A percentile compares a stretch with the other conserved stretches of the same genome.
Conservation (phyloP, 768 basidiomycete genomes). For the Tephrocybe sp. region DNA sequence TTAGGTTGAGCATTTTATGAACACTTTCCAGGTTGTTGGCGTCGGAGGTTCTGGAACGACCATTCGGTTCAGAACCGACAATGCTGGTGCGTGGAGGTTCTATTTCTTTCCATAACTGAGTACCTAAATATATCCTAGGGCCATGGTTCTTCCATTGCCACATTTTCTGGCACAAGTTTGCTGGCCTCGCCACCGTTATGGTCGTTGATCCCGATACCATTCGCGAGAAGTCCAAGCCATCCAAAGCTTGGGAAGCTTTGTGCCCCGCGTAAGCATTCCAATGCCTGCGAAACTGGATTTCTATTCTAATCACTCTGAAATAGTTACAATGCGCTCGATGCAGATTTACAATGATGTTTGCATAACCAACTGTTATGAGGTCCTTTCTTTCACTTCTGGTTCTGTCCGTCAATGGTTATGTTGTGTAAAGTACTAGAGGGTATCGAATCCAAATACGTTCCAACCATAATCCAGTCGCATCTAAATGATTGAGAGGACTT, state of each 20-base stretch:
- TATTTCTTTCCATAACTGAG: not conserved
- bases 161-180: conserved; percentile 38
- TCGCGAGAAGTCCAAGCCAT: conserved; percentile 14
- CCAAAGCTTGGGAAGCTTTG: conserved; percentile 19
- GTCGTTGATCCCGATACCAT: conserved; percentile 25
- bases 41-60: conserved; percentile 23
- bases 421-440: too few species aligned
- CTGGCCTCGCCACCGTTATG: conserved; percentile 40
- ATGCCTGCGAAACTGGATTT: not conserved
- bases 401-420: too few species aligned
- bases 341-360: not conserved
- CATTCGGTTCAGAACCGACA: conserved; percentile 24
- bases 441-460: too few species aligned
- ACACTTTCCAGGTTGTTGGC: conserved; percentile 11
- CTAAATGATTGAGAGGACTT: too few species aligned
- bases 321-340: conserved; percentile 17
- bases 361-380: too few species aligned
- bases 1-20: not conserved
- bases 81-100: conserved; percentile 13
- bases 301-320: not conserved
- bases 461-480: too few species aligned
- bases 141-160: conserved; percentile 27
- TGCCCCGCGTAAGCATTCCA: conserved; percentile 22
- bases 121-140: conserved; percentile 9
- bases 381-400: too few species aligned